Conservation (phyloP, 106 monocot species). For the Amphibolis antarctica region DNA sequence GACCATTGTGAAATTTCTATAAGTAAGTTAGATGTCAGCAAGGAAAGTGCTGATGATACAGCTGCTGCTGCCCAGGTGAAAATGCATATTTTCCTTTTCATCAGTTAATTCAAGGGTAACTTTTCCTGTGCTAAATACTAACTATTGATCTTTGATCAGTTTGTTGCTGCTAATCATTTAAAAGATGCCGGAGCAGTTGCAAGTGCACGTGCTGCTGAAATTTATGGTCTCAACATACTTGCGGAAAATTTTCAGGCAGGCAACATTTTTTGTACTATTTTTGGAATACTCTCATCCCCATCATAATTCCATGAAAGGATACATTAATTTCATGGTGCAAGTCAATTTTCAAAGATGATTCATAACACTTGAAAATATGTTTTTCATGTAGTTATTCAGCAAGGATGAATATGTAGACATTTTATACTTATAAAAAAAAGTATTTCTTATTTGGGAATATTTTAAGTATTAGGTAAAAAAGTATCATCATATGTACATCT, state of each 20-base stretch:
- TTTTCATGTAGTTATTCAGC: too few species aligned
- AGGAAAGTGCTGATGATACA: slow-evolving; percentile 51
- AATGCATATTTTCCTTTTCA: background rate
- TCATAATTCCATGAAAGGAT: too few species aligned
- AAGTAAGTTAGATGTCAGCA: slow-evolving; percentile 28
- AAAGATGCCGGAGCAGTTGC: slow-evolving; percentile 64
- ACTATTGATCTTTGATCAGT: slow-evolving; percentile 16
- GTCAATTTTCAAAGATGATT: too few species aligned
- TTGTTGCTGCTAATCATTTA: slow-evolving; percentile 35
- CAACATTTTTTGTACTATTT: background rate
- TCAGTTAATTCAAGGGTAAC: background rate
- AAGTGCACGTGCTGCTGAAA: slow-evolving; percentile 50
- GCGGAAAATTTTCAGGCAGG: slow-evolving; percentile 53
- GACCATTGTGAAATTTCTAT: slow-evolving; percentile 49
- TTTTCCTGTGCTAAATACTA: background rate
- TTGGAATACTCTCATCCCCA: too few species aligned
- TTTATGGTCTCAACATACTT: slow-evolving; percentile 63
- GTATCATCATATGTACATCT: too few species aligned
- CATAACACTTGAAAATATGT: too few species aligned
- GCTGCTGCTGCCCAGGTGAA: slow-evolving; percentile 69
- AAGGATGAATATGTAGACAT: too few species aligned
- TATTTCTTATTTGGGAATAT: too few species aligned
- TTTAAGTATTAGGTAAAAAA: too few species aligned
- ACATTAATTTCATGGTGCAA: too few species aligned
- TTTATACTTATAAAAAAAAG: too few species aligned